These are phyloP conservation scores for Pleurostoma richardsiae DNA, from an alignment of 2,329 filamentous ascomycete species.

Conservation along the genomic window DNA sequence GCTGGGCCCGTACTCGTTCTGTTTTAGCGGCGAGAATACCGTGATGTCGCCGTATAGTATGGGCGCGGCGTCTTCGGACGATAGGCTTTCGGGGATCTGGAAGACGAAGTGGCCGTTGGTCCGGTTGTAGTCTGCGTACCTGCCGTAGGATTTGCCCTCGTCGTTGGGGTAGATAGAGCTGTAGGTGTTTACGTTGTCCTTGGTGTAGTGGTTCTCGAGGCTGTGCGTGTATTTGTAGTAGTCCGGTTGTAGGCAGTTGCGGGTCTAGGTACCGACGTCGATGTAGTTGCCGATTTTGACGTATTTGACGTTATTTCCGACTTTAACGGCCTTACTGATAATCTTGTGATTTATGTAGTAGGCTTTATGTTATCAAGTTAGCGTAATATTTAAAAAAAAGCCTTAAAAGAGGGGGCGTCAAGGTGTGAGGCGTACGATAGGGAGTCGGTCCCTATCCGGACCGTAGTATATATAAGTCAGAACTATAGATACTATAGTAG, in stretches of 20 bases:
- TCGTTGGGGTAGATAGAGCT: conserved; percentile 42
- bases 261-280: conserved; percentile 54
- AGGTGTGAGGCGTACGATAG: conserved; percentile 11
- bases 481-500: conserved; percentile 62
- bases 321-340: conserved; percentile 49
- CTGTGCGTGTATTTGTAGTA: conserved; percentile 28
- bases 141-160: conserved; percentile 54
- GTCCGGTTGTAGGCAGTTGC: conserved; percentile 21
- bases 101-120: conserved; percentile 69
- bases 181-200: conserved; percentile 47
- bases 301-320: conserved; percentile 39
- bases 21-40: conserved; percentile 70
- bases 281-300: conserved; percentile 58
- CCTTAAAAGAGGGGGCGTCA: background rate
- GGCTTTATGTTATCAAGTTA: conserved; percentile 10
- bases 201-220: background rate
- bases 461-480: conserved; percentile 52
- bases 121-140: conserved; percentile 30
- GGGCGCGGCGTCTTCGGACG: conserved; percentile 59
- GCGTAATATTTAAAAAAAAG: too few species aligned
- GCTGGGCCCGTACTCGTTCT: conserved; percentile 69
- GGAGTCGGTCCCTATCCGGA: conserved; percentile 38
- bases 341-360: conserved; percentile 61
- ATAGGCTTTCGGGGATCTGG: conserved; percentile 70
- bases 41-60: conserved; percentile 85